A percentile compares a stretch with the other conserved stretches of the same genome.
Conservation (phyloP, 2,329 filamentous ascomycete genomes). For the Beauveria scarabaeidicola region DNA sequence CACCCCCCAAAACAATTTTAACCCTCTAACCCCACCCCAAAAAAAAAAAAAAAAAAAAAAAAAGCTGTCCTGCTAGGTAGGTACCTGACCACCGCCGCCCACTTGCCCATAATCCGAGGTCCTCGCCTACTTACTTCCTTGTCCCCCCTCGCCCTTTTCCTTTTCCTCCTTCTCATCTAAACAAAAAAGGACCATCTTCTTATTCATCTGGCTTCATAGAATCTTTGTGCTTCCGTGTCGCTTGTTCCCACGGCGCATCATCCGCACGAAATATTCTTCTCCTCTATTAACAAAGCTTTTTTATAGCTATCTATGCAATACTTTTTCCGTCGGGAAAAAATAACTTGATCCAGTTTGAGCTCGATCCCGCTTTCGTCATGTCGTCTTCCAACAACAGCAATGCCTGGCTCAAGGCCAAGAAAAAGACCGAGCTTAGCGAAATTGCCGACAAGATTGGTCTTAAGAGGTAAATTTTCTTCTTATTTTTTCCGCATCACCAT, state of each 20-base stretch:
- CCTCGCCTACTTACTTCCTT: constrained; percentile 1
- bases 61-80: background rate
- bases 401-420: constrained; percentile 71
- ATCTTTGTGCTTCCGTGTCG: background rate
- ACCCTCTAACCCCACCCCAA: too few relatives aligned
- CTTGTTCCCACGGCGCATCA: constrained; percentile 2
- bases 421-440: constrained; percentile 70
- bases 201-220: background rate
- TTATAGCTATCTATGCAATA: background rate
- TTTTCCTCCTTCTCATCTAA: constrained; percentile 8
- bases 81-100: constrained; percentile 1
- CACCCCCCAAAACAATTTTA: too few relatives aligned
- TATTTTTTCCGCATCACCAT: background rate
- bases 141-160: background rate
- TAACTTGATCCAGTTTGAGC: background rate
- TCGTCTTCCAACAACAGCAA: constrained; percentile 34
- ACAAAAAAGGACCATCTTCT: constrained; percentile 1
- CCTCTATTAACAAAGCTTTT: constrained; percentile 5
- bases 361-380: constrained; percentile 9
- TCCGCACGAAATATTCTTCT: background rate
- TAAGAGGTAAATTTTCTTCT: constrained; percentile 52
- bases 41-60: background rate
- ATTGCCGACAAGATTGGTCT: constrained; percentile 64
- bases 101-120: constrained; percentile 2
- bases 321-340: background rate